Evolutionary conservation across 2,329 filamentous ascomycete species (phyloP).

Genomic region (Fusarium xyrophilum): DNA sequence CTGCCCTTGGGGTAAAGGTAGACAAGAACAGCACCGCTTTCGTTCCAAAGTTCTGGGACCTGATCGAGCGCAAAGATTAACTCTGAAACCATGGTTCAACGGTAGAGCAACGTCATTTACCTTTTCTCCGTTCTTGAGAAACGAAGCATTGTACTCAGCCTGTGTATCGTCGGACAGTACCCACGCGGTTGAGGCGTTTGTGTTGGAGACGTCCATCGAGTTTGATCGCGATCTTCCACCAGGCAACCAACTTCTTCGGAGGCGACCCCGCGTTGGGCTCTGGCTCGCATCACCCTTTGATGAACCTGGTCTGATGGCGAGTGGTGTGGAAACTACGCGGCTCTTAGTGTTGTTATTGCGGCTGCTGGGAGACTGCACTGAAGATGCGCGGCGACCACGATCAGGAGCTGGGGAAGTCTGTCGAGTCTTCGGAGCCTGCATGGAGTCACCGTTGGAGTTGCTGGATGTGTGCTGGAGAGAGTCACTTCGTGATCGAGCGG

Average conservation of each 20-base stretch:
- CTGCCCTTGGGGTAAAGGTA: constrained; percentile 62
- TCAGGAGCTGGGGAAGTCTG: constrained; percentile 47
- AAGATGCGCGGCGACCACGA: constrained; percentile 55
- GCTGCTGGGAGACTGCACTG: constrained; percentile 51
- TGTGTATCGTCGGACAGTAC: constrained; percentile 59
- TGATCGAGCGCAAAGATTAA: constrained; percentile 41
- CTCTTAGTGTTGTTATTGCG: constrained; percentile 42
- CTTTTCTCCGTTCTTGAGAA: constrained; percentile 62
- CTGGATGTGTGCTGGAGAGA: constrained; percentile 42
- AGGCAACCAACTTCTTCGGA: constrained; percentile 63
- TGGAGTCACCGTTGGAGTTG: constrained; percentile 16
- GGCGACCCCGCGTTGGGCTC: constrained; percentile 54
- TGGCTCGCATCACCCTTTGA: constrained; percentile 48
- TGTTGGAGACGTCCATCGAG: constrained; percentile 48
- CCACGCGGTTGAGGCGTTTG: constrained; percentile 55
- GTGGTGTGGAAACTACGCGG: constrained; percentile 44
- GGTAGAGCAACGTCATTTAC: constrained; percentile 46
- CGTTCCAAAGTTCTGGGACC: constrained; percentile 72
- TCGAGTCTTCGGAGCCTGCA: constrained; percentile 38
- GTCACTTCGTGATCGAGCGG: constrained; percentile 44
- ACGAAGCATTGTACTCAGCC: constrained; percentile 63
- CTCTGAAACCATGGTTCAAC: constrained; percentile 11
- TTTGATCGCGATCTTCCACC: constrained; percentile 60
- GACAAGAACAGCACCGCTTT: constrained; percentile 63
- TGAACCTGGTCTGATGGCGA: constrained; percentile 41